Evolutionary conservation across 352 stramenopile species (phyloP), one percentile per base, ranked within the genome.

Genomic region (Thalassiosira hispida): DNA sequence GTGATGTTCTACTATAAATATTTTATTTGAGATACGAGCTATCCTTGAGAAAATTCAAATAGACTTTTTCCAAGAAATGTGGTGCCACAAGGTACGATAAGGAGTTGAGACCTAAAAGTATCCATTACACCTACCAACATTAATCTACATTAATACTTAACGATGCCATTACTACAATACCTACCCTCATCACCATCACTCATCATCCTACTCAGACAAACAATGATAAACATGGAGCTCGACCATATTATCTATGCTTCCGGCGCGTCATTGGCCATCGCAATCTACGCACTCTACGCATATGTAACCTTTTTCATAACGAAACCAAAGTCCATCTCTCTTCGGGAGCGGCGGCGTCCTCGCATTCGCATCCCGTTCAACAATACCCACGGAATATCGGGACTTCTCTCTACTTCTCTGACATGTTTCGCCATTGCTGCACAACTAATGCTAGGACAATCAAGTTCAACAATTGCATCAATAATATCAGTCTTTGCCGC

Each of bases 371-470:
- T 76, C 55, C 33, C 38, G 2, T 68, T 76, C 38, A 49, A 55
- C 18, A 76, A 44, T 16, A 56, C 29, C 6, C 67, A 76, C 46
- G 67, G 67, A 23, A 27, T 59, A 20, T 68, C 67, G 1, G 67
- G 67, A 8, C 18, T 51, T 6, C 7, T 68, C 22, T 57, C 67
- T 12, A 68, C 67, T 18, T 23, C 68, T n/a, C 44, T 68, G 27
- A 65, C 56, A 56, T 76, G 67, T 44, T 47, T 67, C 7, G 67
- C 67, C 14, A 76, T 76, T 49, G 42, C 62, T 49, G n/a, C 44
- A 5, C 61, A 60, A 9, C 25, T 12, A 38, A 59, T 49, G 27
- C 31, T 44, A 33, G n/a, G n/a, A n/a, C 18, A 5, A 73, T 73
- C 49, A 25, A 56, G 23, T 56, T 11, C 11, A 4, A 18, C 14